Percentiles rank a stretch among this genome's conserved stretches.
Evolutionary conservation across 345 rosid genomes (phyloP).

Genomic region (Eucalyptus curtisii): DNA sequence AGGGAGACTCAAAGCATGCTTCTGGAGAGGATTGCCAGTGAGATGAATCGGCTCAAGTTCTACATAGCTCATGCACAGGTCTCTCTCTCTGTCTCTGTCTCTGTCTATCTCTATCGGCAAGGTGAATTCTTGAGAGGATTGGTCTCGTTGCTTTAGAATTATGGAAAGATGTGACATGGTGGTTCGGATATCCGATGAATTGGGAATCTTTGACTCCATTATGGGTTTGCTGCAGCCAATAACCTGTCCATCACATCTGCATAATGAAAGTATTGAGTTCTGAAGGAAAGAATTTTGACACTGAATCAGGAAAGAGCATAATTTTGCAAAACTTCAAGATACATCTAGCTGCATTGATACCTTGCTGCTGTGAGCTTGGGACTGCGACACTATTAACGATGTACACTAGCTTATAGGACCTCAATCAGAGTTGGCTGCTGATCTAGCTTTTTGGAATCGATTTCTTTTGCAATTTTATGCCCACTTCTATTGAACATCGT

Average conservation of each 20-base stretch:
- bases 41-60: constrained; percentile 96
- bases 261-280: not conserved
- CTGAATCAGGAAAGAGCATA: not conserved
- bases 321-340: not conserved
- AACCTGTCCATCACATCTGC: not conserved
- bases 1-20: constrained; percentile 98
- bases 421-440: not conserved
- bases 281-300: not conserved
- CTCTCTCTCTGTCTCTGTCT: constrained; percentile 15
- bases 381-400: not conserved
- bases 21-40: constrained; percentile 93
- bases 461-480: not conserved
- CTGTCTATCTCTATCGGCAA: not conserved
- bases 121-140: not conserved
- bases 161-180: not conserved
- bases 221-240: not conserved
- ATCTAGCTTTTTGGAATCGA: not conserved
- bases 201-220: not conserved
- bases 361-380: not conserved
- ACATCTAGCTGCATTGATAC: not conserved
- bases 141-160: not conserved
- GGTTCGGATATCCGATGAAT: not conserved
- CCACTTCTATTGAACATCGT: not conserved
- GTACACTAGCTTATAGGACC: not conserved
- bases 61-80: constrained; percentile 91